Base-by-base conservation (phyloP, 805 yeast genomes). In the Wickerhamomyces silvicola region DNA sequence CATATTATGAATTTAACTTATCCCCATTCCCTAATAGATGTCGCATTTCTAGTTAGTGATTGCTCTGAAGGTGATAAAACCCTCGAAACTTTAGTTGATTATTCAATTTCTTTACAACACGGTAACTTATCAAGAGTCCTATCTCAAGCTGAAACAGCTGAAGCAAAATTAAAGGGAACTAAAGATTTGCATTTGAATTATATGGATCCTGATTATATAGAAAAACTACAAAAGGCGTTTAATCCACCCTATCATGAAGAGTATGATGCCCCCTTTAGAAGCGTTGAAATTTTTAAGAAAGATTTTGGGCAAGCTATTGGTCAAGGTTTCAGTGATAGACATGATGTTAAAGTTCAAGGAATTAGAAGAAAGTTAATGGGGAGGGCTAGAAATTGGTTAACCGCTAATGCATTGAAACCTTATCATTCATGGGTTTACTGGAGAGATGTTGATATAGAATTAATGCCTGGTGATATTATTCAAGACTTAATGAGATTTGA, bases 341-440 rank as follows among this genome's bases (percentile, higher is more conserved):
- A 83, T 50, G 90, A 81, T 18, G 87, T 83, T 16, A 81, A 81
- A 53, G 86, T 81, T 17, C 94, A 83, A 57, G 94, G 94, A 12
- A 78, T 80, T 24, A 70, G 94, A 52, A 66, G 94, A 43, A 83
- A 83, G 50, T 57, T 83, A 44, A 83, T 83, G 94, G 94, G 88
- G 1, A 68, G 90, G 37, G 92, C 94, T 2, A 67, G 94, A 57
- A 83, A 83, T 51, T 83, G 94, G 94, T 60, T 83, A 28, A 71
- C 84, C 6, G 69, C 83, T 2, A 72, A 72, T 26, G 84, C 92
- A 1, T 62, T 83, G 37, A 75, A 80, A 49, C 86, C 94, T 4
- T 79, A 83, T 48, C 94, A 83, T 55, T 81, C 90, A 1, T 83
- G 94, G 94, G 90, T 83, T 10, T 82, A 82, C 52, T 83, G 94